Percentiles rank a stretch among this genome's conserved stretches.
Evolutionary conservation across 2,329 filamentous ascomycete genomes (phyloP).

Genomic region (Neurospora sp.): DNA sequence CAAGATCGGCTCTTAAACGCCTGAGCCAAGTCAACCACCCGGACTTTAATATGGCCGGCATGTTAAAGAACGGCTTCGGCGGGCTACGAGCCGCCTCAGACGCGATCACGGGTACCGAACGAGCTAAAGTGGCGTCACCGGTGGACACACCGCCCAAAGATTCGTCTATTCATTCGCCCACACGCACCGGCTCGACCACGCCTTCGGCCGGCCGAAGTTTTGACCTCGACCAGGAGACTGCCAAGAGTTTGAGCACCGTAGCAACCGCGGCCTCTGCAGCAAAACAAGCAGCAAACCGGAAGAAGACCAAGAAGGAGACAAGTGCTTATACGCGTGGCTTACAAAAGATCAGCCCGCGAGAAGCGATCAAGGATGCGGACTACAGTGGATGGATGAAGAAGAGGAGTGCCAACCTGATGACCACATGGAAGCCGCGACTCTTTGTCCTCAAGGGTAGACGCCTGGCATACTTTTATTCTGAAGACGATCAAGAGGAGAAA

Average conservation of each 20-base stretch:
- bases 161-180: conserved; percentile 51
- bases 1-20: conserved; percentile 33
- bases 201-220: conserved; percentile 59
- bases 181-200: conserved; percentile 67
- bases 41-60: conserved; percentile 46
- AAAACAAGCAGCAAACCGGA: conserved; percentile 39
- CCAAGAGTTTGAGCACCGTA: conserved; percentile 44
- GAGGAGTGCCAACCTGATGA: conserved; percentile 91
- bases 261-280: conserved; percentile 38
- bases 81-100: conserved; percentile 85
- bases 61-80: conserved; percentile 48
- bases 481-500: conserved; percentile 85
- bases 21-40: conserved; percentile 36
- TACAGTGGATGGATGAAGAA: conserved; percentile 99
- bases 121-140: conserved; percentile 40
- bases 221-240: conserved; percentile 62
- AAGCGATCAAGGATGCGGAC: conserved; percentile 79
- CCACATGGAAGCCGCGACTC: conserved; percentile 93
- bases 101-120: conserved; percentile 45
- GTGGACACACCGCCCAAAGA: conserved; percentile 42
- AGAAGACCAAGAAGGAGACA: conserved; percentile 87
- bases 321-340: conserved; percentile 87
- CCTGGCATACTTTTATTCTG: conserved; percentile 91
- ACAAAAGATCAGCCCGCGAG: conserved; percentile 67
- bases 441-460: conserved; percentile 89